These are phyloP conservation scores for Metarhizium rileyi DNA, from an alignment of 2,329 filamentous ascomycete genomes.

Conservation along the genomic window DNA sequence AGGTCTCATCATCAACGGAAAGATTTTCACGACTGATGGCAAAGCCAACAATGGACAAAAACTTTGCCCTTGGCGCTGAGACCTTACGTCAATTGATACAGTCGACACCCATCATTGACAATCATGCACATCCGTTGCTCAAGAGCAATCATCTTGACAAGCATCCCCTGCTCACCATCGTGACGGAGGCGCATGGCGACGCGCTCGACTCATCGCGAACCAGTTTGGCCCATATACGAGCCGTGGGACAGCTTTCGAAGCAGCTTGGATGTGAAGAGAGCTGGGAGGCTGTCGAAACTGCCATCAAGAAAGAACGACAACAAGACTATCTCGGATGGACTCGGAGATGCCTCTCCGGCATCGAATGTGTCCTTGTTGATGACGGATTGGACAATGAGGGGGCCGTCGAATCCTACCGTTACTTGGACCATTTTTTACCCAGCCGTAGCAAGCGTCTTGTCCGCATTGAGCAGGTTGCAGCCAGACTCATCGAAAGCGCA, in stretches of 20 bases:
- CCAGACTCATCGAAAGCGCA: conserved; percentile 44
- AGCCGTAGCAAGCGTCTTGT: conserved; percentile 63
- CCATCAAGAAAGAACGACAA: conserved; percentile 29
- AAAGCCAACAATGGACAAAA: not conserved
- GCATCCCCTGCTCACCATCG: conserved; percentile 48
- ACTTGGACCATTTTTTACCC: conserved; percentile 56
- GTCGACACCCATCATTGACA: conserved; percentile 58
- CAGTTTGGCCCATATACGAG: conserved; percentile 60
- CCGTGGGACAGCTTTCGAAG: conserved; percentile 55
- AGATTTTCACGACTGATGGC: not conserved
- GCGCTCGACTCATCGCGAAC: conserved; percentile 53
- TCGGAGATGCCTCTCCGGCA: conserved; percentile 57
- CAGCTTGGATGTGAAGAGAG: conserved; percentile 55
- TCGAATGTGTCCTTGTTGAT: conserved; percentile 68
- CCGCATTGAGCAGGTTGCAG: conserved; percentile 64
- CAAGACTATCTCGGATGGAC: conserved; percentile 47
- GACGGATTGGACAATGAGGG: conserved; percentile 55
- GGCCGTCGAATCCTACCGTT: conserved; percentile 47
- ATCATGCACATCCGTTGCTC: conserved; percentile 63
- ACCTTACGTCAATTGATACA: conserved; percentile 31
- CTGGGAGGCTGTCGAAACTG: conserved; percentile 45
- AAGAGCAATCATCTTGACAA: conserved; percentile 36
- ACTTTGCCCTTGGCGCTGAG: conserved; percentile 9
- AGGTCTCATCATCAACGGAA: not conserved
- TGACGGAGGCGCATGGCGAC: conserved; percentile 61